Base-by-base conservation (phyloP, 768 basidiomycete genomes). In the Xerocomellus dryophilus region DNA sequence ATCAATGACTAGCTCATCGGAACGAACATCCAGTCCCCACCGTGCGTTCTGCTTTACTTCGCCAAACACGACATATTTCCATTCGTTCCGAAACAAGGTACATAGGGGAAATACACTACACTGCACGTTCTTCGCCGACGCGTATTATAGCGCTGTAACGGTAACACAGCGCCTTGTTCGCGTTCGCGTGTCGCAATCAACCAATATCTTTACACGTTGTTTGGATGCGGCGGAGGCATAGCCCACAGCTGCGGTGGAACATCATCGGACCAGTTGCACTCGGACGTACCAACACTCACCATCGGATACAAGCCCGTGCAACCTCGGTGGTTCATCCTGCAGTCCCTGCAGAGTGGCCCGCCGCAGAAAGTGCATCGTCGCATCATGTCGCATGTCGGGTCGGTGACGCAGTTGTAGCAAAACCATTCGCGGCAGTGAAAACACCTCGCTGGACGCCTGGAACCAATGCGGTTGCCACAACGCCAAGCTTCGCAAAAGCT, bases 381-480 rank as follows among this genome's bases (percentile, higher is more conserved):
- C 1, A 62, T 11, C 15, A 34, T 1, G 20, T 11, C 9, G 20
- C n/a, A 9, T 0, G 17, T 34, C 6, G 3, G 5, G 40, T 51
- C 47, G 31, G 3, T 7, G 7, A 50, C 0, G 29, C 60, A 64
- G 1, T 1, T 3, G 4, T 9, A 12, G 35, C 60, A 64, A 25
- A 34, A 50, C 63, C 51, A 59, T 4, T 5, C 0, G 18, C 11
- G 0, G 18, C 60, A 62, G 11, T 29, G 18, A 17, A 12, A 11
- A 7, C 62, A 65, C 3, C 1, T 35, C 4, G 31, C 18, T 11
- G 43, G 25, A 5, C 35, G 32, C 9, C 3, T 5, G 10, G 35
- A 31, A 2, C 5, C 5, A 10, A 32, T 1, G n/a, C 63, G 65
- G 8, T 41, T 27, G 18, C 4, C 8, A 36, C 64, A 64, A 11